Percentiles rank a stretch among this genome's conserved stretches.
phyloP scores from a whole-genome alignment of 768 basidiomycete genomes.

The Lentinula sp. region DNA sequence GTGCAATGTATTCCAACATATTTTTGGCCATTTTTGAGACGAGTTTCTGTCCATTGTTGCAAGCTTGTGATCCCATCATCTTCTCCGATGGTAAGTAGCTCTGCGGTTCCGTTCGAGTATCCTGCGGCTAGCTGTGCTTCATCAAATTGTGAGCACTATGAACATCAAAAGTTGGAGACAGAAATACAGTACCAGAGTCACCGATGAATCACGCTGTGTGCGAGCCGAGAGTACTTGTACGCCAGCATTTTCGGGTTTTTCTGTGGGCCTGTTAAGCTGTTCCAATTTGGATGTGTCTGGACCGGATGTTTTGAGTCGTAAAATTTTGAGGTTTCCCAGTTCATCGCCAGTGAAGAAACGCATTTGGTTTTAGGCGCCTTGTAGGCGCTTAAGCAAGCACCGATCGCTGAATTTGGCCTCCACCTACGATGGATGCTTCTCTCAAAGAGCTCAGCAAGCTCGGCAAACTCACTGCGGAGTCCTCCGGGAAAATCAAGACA shows the following conservation, averaged over 20 bases:
- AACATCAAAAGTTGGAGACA: not conserved
- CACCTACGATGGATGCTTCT: constrained; percentile 56
- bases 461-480: constrained; percentile 49
- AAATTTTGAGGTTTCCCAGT: constrained; percentile 66
- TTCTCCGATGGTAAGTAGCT: constrained; percentile 35
- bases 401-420: not conserved
- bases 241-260: not conserved
- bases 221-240: constrained; percentile 4
- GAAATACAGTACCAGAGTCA: constrained; percentile 32
- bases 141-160: constrained; percentile 7
- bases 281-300: constrained; percentile 25
- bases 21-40: constrained; percentile 41
- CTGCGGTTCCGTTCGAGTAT: constrained; percentile 52
- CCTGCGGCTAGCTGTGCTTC: constrained; percentile 64
- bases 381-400: not conserved
- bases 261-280: constrained; percentile 23
- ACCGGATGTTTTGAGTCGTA: constrained; percentile 32
- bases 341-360: constrained; percentile 75
- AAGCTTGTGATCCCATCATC: constrained; percentile 33
- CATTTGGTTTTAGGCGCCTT: not conserved
- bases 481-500: constrained; percentile 42
- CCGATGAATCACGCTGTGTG: constrained; percentile 13
- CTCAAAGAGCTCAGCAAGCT: constrained; percentile 78
- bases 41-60: constrained; percentile 60
- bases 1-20: constrained; percentile 59